Evolutionary conservation across 768 basidiomycete genomes (phyloP).

Genomic region (Hortiboletus flavorubellus): DNA sequence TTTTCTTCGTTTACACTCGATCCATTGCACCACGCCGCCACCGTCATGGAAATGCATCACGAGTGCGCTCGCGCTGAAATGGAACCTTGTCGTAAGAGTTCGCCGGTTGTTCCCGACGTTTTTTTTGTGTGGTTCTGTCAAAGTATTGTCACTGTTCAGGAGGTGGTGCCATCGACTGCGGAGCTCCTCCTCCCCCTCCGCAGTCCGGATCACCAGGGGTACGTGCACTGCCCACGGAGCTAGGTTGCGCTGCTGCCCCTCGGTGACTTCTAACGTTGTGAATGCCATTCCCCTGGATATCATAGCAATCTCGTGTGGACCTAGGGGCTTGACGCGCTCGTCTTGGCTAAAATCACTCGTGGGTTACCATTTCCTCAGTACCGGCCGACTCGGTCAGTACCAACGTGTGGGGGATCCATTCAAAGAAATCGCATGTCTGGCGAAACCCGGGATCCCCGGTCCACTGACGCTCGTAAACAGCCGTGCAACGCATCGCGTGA

Average conservation of each 20-base stretch:
- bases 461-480: conserved; percentile 10
- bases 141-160: not conserved
- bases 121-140: conserved; percentile 3
- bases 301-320: conserved; percentile 12
- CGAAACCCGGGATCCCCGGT: conserved; percentile 10
- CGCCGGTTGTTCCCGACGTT: conserved; percentile 13
- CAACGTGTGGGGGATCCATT: conserved; percentile 3
- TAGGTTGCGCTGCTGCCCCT: conserved; percentile 3
- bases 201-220: conserved; percentile 21
- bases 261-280: conserved; percentile 15
- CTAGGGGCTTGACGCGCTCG: not conserved
- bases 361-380: not conserved
- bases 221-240: conserved; percentile 12
- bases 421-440: not conserved
- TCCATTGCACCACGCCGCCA: conserved; percentile 19
- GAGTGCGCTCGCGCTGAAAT: not conserved
- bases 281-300: not conserved
- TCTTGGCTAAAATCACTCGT: not conserved
- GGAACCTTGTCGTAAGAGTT: conserved; percentile 12
- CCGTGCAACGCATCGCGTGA: conserved; percentile 9
- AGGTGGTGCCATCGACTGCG: conserved; percentile 1
- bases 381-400: not conserved
- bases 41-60: conserved; percentile 7
- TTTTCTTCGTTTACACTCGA: conserved; percentile 7
- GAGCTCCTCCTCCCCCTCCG: not conserved